Base-by-base conservation (phyloP, 306 rosid genomes). In the Arachis hypogaea region DNA sequence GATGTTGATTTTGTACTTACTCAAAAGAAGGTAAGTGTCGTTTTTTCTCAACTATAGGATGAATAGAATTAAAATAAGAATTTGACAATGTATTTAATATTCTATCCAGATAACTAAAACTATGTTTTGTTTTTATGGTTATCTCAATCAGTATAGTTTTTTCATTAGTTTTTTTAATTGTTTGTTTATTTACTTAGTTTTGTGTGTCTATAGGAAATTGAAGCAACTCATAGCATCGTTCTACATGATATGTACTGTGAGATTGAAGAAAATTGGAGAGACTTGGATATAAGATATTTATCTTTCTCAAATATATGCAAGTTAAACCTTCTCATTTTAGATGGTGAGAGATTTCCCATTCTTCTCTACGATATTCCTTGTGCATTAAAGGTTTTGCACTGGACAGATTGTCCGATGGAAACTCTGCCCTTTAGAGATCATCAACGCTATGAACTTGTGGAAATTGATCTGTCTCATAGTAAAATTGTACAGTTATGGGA, bases 401-500 rank as follows among this genome's bases (percentile, higher is more conserved):
- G 77, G 77, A 10, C 6, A 7, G 6, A 45, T 30, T 73, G 54
- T 61, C 51, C 61, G 10, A 16, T 38, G 28, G 51, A 73, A 49
- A 40, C n/a, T 40, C 50, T 73, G 11, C 63, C 77, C 7, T 7
- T 43, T 3, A 7, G 10, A 1, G 7, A 33, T 7, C 28, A 22
- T 22, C 42, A 50, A 18, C 46, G 4, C 1, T 11, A 73, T 50
- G 11, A 73, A 73, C 22, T 73, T 61, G 77, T 73, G 16, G 69
- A 33, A 44, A 58, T 73, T 11, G 38, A 7, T 47, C 9, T 73
- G 51, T 28, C 6, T 14, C 9, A 2, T 11, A 62, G 77, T 52
- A 11, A 51, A 10, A 62, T 73, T n/a, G 43, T 2, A 62, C 50
- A 50, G 3, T 12, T 62, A 2, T 50, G 77, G 77, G 28, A 73